A percentile compares a stretch with the other conserved stretches of the same genome.
Conservation (phyloP, 2,329 filamentous ascomycete genomes). For the Botrytis porri region DNA sequence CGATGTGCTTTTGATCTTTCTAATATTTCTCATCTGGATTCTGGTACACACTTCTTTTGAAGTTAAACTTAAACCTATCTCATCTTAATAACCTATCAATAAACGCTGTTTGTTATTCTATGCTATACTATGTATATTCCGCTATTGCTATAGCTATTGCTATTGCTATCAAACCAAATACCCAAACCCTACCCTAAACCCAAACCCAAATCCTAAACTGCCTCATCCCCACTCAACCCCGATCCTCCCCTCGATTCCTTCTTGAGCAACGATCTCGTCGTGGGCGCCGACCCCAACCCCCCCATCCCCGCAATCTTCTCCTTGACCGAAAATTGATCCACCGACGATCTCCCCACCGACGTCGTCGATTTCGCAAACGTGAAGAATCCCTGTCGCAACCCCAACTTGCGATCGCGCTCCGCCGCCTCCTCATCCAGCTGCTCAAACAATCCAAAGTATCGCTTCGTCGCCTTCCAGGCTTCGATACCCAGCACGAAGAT, state of each 20-base stretch:
- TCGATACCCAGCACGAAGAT: conserved; percentile 65
- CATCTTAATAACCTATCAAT: too few relatives aligned
- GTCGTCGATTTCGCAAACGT: conserved; percentile 2
- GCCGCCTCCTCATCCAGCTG: neutral
- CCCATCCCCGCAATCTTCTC: conserved; percentile 24
- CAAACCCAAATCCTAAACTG: neutral
- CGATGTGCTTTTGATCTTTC: too few relatives aligned
- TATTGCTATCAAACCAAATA: neutral
- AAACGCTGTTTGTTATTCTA: too few relatives aligned
- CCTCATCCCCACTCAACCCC: neutral
- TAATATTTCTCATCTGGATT: too few relatives aligned
- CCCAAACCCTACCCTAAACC: too few relatives aligned
- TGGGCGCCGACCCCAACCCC: neutral
- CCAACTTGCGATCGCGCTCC: neutral
- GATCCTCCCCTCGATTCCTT: neutral
- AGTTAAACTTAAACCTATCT: too few relatives aligned
- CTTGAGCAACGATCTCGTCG: neutral
- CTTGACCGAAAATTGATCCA: conserved; percentile 18
- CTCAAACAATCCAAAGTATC: conserved; percentile 35
- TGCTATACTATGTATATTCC: too few relatives aligned
- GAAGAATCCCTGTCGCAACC: conserved; percentile 12
- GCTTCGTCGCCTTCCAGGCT: conserved; percentile 65
- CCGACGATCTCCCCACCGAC: neutral
- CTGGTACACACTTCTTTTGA: too few relatives aligned
- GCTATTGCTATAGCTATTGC: too few relatives aligned